These are phyloP conservation scores for Naganishia kalamii DNA, from an alignment of 768 basidiomycete genomes.

Conservation along the genomic window DNA sequence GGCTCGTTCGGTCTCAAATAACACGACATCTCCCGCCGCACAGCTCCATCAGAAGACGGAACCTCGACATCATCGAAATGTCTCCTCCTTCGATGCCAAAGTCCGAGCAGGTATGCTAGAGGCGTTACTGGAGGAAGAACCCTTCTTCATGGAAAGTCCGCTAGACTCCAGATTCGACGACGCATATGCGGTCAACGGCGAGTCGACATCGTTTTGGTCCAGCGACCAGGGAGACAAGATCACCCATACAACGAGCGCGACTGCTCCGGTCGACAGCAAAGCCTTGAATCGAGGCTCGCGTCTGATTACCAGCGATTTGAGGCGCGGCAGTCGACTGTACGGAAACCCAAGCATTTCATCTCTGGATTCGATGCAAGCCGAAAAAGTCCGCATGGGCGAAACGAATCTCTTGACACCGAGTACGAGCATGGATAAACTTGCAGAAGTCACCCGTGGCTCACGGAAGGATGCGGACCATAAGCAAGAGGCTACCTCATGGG, in stretches of 20 bases:
- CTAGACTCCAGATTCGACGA: conserved; percentile 28
- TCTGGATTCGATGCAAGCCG: conserved; percentile 8
- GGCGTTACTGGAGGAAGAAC: conserved; percentile 1
- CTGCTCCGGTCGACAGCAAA: too few species aligned
- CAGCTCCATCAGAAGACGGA: background rate
- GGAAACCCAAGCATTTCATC: conserved; percentile 13
- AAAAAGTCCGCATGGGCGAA: conserved; percentile 15
- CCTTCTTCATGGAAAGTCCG: background rate
- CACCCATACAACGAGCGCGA: too few species aligned
- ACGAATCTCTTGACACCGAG: conserved; percentile 20
- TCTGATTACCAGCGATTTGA: too few species aligned
- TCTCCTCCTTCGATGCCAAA: background rate
- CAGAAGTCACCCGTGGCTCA: background rate
- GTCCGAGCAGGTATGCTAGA: background rate
- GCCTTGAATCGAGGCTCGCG: too few species aligned
- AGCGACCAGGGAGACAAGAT: too few species aligned
- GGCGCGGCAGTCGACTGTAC: background rate
- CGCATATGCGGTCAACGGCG: conserved; percentile 21
- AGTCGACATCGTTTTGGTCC: conserved; percentile 18
- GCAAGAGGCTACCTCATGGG: background rate
- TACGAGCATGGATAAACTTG: conserved; percentile 19
- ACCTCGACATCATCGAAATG: conserved; percentile 4
- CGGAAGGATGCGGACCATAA: background rate
- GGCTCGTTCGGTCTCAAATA: background rate
- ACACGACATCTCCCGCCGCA: background rate